Evolutionary conservation across 805 yeast species (phyloP), one percentile per base, ranked within the genome.

Genomic region (Metschnikowia hibisci): DNA sequence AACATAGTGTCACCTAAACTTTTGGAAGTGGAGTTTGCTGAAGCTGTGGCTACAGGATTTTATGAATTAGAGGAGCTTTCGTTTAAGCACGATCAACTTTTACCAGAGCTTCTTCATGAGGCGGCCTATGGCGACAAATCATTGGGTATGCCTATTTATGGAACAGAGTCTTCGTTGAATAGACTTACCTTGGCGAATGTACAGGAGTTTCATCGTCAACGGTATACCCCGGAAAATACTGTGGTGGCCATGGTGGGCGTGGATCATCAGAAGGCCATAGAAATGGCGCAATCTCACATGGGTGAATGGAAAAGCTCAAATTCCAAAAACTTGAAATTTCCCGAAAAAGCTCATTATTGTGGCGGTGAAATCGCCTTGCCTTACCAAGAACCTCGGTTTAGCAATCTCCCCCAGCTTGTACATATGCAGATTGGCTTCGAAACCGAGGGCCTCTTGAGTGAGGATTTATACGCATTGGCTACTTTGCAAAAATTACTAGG

Each of bases 201-300:
- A 34, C 54, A 72, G 43, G 69, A 73, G 31, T 91, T 87, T 62
- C 79, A 93, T 52, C 62, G 70, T 16, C 63, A 71, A 40, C 80
- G 87, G 46, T 90, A 78, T 63, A 80, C 77, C 28, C 97, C 99
- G 3, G 84, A 86, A 39, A 78, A 86, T 46, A 73, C 84, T 26
- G 95, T 91, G 12, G 81, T 89, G 34, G 89, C 96, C 6, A 82
- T 91, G 72, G 82, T 87, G 27, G 98, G 99, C 42, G 82, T 91
- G 14, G 76, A 80, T 1, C 86, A 84, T 53, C 81, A 76, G 10
- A 61, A 64, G 43, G 96, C 97, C 0, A 62, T 84, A 26, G 76
- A 76, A 36, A 70, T 84, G 43, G 83, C 85, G 0, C 71, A 76
- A 41, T 69, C 73, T 48, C 71, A 82, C 50, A 75, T 90, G 41